Percentiles rank a stretch among this genome's conserved stretches.
These are phyloP conservation scores for Tuctoria greenei DNA, from an alignment of 176 grass and related monocot genomes.

Conservation along the genomic window DNA sequence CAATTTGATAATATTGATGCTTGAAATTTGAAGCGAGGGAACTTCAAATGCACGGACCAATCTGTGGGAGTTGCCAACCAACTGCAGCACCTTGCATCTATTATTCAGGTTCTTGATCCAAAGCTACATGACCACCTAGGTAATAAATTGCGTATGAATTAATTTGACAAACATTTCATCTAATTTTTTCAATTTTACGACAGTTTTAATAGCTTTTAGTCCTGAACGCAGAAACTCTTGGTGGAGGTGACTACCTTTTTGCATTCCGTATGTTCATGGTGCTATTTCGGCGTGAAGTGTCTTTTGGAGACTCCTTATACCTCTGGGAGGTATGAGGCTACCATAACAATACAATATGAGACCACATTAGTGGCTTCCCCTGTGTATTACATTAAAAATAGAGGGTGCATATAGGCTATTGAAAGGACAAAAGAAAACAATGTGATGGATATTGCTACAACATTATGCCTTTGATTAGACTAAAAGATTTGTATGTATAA, in stretches of 20 bases:
- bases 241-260: slow-evolving; percentile 98
- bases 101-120: slow-evolving; percentile 94
- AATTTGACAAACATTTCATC: neutral
- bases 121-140: slow-evolving; percentile 97
- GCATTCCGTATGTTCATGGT: slow-evolving; percentile 99
- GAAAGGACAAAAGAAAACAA: neutral
- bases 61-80: slow-evolving; percentile 93
- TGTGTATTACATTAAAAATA: neutral
- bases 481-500: neutral
- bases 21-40: slow-evolving; percentile 85
- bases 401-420: neutral
- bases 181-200: slow-evolving; percentile 20
- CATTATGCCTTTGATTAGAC: slow-evolving; percentile 3
- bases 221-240: slow-evolving; percentile 71
- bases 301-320: slow-evolving; percentile 95
- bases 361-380: neutral
- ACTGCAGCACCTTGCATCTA: slow-evolving; percentile 88
- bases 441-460: slow-evolving; percentile 13
- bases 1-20: slow-evolving; percentile 40
- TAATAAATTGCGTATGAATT: slow-evolving; percentile 34
- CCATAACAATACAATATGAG: slow-evolving; percentile 10
- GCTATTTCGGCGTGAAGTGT: slow-evolving; percentile 92
- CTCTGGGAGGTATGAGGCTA: slow-evolving; percentile 92
- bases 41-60: slow-evolving; percentile 97
- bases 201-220: slow-evolving; percentile 20